Base-by-base conservation (phyloP, 2,329 filamentous ascomycete genomes). In the Fusarium sp. region DNA sequence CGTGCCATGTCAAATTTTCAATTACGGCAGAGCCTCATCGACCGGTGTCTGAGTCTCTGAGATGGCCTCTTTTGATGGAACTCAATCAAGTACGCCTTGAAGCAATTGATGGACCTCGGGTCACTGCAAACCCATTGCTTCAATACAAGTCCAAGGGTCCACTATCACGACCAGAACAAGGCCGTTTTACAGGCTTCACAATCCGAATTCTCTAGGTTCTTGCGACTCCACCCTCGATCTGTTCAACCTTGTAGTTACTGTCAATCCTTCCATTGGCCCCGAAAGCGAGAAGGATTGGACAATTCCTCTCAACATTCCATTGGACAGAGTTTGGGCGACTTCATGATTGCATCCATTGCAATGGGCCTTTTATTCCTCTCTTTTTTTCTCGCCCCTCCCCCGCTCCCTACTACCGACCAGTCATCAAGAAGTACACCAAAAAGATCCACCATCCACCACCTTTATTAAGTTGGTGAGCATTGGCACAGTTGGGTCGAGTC, bases 361-460 rank as follows among this genome's bases (percentile, higher is more conserved):
- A 64, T 64, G 51, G 38, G 38, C 31, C 34, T 26, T 45, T 50
- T 42, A 63, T 51, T 58, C 53, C 57, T 54, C 36, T 49, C 58
- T 62, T 44, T 51, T 46, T 55, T 70, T 66, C 66, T 71, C 38
- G 64, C 68, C 68, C 68, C 64, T 71, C 46, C 68, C 68, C 68
- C 68, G 64, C 68, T 63, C 54, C 56, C 54, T 43, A 57, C 48
- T 48, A 55, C 65, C 42, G 54, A 39, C 68, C 63, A 71, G 40
- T 61, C 40, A 69, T 57, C 58, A 50, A 20, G 33, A 67, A 40
- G 56, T 43, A 33, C 51, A 68, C 64, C 39, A 55, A 46, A 48
- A 38, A 71, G 62, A 67, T 69, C 67, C 67, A 70, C 66, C 63
- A 68, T 63, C 63, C 63, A 62, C 54, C 50, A 65, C 49, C 43